Evolutionary conservation across 2,329 filamentous ascomycete species (phyloP).

Genomic region (Zymoseptoria ardabiliae): DNA sequence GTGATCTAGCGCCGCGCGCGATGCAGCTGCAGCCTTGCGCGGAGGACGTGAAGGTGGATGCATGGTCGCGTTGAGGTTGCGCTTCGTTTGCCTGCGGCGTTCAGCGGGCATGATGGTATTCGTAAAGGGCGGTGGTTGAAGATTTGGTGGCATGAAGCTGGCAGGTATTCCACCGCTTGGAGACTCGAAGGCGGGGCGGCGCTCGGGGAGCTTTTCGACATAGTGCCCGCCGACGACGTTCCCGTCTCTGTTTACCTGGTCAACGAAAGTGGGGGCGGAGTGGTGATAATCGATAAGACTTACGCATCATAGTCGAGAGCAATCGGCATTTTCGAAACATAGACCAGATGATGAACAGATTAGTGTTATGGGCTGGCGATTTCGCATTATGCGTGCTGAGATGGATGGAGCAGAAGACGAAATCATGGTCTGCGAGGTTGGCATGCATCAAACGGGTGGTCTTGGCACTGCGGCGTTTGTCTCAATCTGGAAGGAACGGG

Average conservation of each 20-base stretch:
- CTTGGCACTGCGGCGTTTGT: neutral
- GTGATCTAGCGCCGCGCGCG: neutral
- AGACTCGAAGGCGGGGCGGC: neutral
- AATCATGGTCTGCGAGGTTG: neutral
- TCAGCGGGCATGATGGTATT: neutral
- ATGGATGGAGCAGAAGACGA: neutral
- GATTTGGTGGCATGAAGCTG: neutral
- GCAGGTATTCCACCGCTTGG: neutral
- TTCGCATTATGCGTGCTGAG: neutral
- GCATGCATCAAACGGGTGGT: neutral
- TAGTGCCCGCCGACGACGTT: conserved; percentile 14
- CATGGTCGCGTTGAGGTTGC: neutral
- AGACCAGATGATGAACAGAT: neutral
- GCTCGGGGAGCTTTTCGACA: conserved; percentile 9
- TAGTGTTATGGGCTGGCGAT: neutral
- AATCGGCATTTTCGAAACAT: conserved; percentile 9
- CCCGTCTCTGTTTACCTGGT: conserved; percentile 9
- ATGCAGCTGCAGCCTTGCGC: neutral
- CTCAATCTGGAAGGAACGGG: neutral
- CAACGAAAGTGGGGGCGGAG: neutral
- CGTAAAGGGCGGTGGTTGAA: neutral
- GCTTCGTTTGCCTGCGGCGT: neutral
- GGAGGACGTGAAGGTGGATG: neutral
- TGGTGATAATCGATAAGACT: neutral
- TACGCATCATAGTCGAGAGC: conserved; percentile 13